Conservation (phyloP, 768 basidiomycete genomes). For the Mrakia blollopis region DNA sequence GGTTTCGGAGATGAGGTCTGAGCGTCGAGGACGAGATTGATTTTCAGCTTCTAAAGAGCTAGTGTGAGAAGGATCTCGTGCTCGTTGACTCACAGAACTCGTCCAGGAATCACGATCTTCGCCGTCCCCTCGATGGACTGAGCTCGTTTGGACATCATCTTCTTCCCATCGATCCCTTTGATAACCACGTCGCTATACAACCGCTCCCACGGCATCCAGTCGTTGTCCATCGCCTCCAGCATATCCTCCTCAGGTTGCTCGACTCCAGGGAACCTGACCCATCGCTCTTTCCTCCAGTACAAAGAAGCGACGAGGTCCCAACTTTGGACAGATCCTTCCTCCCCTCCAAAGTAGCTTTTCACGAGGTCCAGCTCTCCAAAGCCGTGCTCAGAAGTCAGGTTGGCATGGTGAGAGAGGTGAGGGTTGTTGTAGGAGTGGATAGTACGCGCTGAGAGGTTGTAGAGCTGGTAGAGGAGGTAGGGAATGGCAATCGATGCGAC, state of each 20-base stretch:
- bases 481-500: not conserved
- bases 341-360: not conserved
- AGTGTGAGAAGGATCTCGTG: not conserved
- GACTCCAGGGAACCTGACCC: not conserved
- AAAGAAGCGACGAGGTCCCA: constrained; percentile 7
- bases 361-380: not conserved
- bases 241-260: not conserved
- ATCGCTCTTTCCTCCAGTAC: not conserved
- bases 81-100: not conserved
- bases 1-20: not conserved
- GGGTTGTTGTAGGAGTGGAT: not conserved
- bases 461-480: not conserved
- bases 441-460: not conserved
- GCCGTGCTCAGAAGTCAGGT: not conserved
- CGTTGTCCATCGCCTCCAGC: not conserved
- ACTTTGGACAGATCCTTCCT: not conserved
- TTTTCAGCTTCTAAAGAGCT: not conserved
- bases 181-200: not conserved
- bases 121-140: not conserved
- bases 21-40: not conserved
- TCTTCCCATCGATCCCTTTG: not conserved
- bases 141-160: not conserved
- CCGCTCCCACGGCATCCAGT: not conserved
- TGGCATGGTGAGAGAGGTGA: not conserved
- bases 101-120: not conserved